Evolutionary conservation across 345 rosid genomes (phyloP).

Genomic region (Acer negundo): DNA sequence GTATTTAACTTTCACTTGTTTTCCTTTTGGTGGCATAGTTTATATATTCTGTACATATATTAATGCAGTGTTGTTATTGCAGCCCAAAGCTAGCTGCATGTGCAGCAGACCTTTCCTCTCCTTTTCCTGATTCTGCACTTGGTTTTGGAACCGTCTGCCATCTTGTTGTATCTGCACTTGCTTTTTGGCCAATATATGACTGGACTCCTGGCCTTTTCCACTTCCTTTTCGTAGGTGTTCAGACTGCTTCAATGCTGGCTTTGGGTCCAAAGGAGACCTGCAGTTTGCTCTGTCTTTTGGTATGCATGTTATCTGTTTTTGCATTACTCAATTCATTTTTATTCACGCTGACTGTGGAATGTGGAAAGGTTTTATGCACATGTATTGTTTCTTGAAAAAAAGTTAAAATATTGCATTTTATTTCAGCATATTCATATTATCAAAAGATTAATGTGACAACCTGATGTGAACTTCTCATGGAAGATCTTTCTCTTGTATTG

Average conservation of each 20-base stretch:
- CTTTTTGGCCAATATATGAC: constrained; percentile 92
- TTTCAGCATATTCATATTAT: neutral
- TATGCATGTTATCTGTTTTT: constrained; percentile 41
- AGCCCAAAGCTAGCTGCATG: constrained; percentile 96
- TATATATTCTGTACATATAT: constrained; percentile 17
- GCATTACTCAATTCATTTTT: neutral
- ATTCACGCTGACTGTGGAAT: constrained; percentile 11
- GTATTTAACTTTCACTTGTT: constrained; percentile 40
- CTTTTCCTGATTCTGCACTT: constrained; percentile 89
- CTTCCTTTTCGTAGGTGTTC: constrained; percentile 76
- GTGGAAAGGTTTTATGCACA: constrained; percentile 5
- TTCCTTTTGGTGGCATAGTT: constrained; percentile 7
- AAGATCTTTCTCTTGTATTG: too few relatives aligned
- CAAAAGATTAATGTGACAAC: neutral
- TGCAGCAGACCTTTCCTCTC: constrained; percentile 88
- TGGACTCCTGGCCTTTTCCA: constrained; percentile 97
- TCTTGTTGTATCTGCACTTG: constrained; percentile 86
- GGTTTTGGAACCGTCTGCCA: constrained; percentile 96
- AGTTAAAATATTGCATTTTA: neutral
- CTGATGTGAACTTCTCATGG: neutral
- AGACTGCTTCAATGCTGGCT: constrained; percentile 65
- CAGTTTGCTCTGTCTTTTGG: constrained; percentile 90
- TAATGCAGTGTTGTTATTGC: constrained; percentile 42
- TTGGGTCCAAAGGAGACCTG: constrained; percentile 98
- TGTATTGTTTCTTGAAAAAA: neutral